A percentile compares a stretch with the other conserved stretches of the same genome.
Evolutionary conservation across 2,329 filamentous ascomycete genomes (phyloP).

Genomic region (Exophiala phaeomuriformis): DNA sequence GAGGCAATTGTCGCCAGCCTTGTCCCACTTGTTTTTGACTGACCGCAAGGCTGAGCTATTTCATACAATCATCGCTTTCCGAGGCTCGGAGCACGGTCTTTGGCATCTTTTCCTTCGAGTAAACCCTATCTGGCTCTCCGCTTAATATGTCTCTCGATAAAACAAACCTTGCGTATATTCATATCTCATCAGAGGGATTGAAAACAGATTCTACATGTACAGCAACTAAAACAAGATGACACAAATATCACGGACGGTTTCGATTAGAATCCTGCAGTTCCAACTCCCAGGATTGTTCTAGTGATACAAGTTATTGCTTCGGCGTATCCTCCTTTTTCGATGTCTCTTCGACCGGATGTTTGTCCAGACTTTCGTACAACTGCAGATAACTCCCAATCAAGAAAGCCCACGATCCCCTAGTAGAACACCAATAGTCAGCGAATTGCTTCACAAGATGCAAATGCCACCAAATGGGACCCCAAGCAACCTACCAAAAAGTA

Average conservation of each 20-base stretch:
- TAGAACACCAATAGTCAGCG: not conserved
- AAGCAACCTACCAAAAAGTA: constrained; percentile 35
- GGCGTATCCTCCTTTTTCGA: not conserved
- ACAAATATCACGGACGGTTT: too few relatives aligned
- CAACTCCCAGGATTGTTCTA: not conserved
- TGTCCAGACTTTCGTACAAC: constrained; percentile 45
- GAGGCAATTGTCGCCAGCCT: not conserved
- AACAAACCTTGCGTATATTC: too few relatives aligned
- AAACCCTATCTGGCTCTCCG: too few relatives aligned
- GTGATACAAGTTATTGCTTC: not conserved
- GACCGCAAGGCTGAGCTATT: not conserved
- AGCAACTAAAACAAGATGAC: too few relatives aligned
- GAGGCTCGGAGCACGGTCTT: too few relatives aligned
- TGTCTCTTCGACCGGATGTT: constrained; percentile 39
- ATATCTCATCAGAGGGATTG: too few relatives aligned
- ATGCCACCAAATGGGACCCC: not conserved
- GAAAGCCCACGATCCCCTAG: constrained; percentile 35
- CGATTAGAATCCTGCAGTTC: too few relatives aligned
- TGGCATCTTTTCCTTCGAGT: too few relatives aligned
- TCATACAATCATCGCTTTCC: too few relatives aligned
- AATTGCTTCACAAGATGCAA: not conserved
- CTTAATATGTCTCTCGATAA: too few relatives aligned
- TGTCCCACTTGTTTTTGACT: not conserved
- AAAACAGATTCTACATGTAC: too few relatives aligned
- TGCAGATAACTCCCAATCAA: constrained; percentile 43